These are phyloP conservation scores for Diplogelasinospora grovesii DNA, from an alignment of 495 filamentous ascomycete species.

Conservation along the genomic window DNA sequence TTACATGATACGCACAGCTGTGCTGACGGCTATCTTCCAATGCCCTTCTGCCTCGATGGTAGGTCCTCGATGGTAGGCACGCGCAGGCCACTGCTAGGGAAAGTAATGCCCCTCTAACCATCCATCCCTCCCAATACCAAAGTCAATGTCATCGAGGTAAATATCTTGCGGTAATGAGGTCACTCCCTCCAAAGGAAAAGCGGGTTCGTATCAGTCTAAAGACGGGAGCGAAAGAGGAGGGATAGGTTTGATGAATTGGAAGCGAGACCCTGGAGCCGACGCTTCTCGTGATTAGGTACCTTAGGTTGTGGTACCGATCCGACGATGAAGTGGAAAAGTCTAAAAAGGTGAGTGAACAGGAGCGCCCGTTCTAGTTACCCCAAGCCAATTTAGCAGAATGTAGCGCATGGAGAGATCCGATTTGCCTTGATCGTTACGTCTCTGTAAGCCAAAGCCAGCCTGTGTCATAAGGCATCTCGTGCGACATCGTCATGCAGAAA, in stretches of 20 bases:
- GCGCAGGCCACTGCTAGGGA: too few relatives aligned
- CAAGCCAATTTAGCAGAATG: neutral
- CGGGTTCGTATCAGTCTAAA: neutral
- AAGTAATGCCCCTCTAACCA: too few relatives aligned
- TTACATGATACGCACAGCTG: neutral
- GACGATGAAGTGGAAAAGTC: too few relatives aligned
- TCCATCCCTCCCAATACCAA: too few relatives aligned
- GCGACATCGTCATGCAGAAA: slow-evolving; percentile 22
- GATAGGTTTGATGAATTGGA: neutral
- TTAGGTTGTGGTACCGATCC: too few relatives aligned
- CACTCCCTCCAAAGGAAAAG: neutral
- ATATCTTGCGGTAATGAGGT: neutral
- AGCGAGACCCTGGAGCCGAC: neutral
- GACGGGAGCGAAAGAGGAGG: neutral
- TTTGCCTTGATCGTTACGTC: slow-evolving; percentile 5
- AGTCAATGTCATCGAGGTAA: too few relatives aligned
- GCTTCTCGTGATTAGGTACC: neutral
- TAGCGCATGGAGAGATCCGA: slow-evolving; percentile 9
- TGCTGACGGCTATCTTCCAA: too few relatives aligned
- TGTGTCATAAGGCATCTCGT: slow-evolving; percentile 19
- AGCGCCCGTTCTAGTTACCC: too few relatives aligned
- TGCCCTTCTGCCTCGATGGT: too few relatives aligned
- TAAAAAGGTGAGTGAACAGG: neutral
- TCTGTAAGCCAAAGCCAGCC: slow-evolving; percentile 5
- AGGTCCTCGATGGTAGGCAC: too few relatives aligned